Evolutionary conservation across 106 monocot species (phyloP).

Genomic region (Cymbidium sinense): DNA sequence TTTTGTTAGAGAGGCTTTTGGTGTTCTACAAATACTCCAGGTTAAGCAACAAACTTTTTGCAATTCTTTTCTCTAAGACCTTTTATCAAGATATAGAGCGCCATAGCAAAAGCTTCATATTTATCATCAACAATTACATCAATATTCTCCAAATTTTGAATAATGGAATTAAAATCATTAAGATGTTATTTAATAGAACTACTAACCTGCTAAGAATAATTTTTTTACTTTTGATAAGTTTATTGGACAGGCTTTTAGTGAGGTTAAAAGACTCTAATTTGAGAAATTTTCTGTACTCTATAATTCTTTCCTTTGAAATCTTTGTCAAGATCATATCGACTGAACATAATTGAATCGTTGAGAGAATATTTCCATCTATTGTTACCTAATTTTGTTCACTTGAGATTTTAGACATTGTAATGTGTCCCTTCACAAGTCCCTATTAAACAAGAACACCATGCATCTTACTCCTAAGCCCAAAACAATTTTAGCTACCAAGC

Average conservation of each 20-base stretch:
- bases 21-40: background rate
- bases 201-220: no score
- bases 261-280: no score
- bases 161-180: no score
- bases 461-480: background rate
- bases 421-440: background rate
- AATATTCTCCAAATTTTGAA: background rate
- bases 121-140: background rate
- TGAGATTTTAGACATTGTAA: background rate
- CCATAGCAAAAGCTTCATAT: background rate
- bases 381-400: background rate
- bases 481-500: no score
- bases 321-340: background rate
- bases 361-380: background rate
- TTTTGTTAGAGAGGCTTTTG: background rate
- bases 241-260: background rate
- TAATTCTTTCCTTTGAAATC: background rate
- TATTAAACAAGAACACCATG: background rate
- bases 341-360: background rate
- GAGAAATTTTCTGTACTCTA: background rate
- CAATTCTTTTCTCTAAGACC: no score
- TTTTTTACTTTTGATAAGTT: background rate
- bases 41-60: background rate
- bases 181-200: no score
- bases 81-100: background rate